phyloP scores from a whole-genome alignment of 257 asterid genomes.

The Solanum chiquidenum region DNA sequence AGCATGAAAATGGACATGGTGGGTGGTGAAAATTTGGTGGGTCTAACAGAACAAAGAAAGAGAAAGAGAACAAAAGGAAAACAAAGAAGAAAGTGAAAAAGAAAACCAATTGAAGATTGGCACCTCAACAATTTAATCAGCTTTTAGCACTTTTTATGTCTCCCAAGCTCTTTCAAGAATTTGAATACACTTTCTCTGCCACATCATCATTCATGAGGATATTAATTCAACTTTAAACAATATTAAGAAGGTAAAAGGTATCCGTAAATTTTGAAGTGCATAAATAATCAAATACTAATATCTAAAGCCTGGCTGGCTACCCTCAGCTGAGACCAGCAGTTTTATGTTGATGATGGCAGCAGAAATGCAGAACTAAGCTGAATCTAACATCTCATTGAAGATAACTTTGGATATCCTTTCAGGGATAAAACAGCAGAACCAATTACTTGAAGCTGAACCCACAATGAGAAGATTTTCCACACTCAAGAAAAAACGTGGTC shows the following conservation, averaged over 20 bases:
- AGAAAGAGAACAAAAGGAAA: background rate
- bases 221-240: background rate
- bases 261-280: no score
- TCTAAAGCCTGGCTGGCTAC: background rate
- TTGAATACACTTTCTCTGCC: background rate
- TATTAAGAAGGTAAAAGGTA: background rate
- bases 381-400: background rate
- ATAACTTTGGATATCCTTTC: background rate
- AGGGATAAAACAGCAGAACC: background rate
- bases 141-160: background rate
- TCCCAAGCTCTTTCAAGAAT: background rate
- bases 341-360: background rate
- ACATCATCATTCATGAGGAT: background rate
- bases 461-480: background rate
- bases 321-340: background rate
- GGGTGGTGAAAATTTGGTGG: background rate
- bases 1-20: background rate
- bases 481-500: background rate
- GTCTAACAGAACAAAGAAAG: background rate
- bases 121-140: background rate
- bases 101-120: background rate
- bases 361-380: background rate
- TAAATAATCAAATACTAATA: background rate
- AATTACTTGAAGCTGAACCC: background rate
- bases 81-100: background rate